Conservation (phyloP, 148 eudicot genomes). For the Rhododendron simsii region DNA sequence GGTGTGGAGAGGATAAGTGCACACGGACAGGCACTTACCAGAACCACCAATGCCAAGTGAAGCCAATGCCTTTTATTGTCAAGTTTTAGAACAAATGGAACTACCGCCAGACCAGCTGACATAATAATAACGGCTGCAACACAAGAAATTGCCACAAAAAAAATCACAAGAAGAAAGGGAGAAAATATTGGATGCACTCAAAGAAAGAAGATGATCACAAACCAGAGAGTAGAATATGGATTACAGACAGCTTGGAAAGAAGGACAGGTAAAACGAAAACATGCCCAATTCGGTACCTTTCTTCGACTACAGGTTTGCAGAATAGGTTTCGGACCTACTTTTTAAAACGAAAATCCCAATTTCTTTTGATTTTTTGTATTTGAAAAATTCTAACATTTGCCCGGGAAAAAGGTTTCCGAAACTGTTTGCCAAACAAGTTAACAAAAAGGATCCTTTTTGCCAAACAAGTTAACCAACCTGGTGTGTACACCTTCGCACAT, state of each 20-base stretch:
- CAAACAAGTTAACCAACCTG: conserved; percentile 40
- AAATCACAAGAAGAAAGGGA: background rate
- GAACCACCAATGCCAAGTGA: conserved; percentile 69
- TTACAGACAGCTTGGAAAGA: background rate
- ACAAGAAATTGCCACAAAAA: background rate
- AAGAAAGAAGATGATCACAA: background rate
- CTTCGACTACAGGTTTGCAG: background rate
- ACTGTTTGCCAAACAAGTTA: no score
- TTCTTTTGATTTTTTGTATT: background rate
- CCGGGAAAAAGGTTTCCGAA: background rate
- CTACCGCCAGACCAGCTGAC: conserved; percentile 51
- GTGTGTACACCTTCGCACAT: conserved; percentile 86
- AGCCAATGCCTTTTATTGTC: conserved; percentile 53
- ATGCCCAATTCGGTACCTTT: background rate
- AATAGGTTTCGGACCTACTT: background rate
- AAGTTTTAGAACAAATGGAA: conserved; percentile 53
- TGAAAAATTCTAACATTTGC: background rate
- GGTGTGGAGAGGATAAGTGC: conserved; percentile 94
- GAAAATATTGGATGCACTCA: background rate
- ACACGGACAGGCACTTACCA: conserved; percentile 95
- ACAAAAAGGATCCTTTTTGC: background rate
- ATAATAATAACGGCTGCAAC: conserved; percentile 56
- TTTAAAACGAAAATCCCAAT: background rate
- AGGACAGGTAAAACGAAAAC: background rate
- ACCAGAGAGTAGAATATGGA: background rate